These are phyloP conservation scores for Colletotrichum sp. DNA, from an alignment of 2,329 filamentous ascomycete species.

Conservation along the genomic window DNA sequence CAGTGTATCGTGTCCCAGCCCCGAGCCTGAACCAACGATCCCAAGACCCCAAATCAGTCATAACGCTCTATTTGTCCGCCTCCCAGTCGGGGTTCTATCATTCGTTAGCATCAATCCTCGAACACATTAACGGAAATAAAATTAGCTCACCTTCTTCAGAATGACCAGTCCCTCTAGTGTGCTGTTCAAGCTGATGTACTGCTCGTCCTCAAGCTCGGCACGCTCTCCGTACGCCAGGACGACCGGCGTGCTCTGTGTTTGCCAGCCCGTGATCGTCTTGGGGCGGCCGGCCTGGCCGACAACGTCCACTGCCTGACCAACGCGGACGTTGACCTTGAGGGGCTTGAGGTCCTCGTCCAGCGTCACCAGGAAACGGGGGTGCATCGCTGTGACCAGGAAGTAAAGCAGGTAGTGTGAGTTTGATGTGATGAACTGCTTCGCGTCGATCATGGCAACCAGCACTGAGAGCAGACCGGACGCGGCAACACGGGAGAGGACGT, in stretches of 20 bases:
- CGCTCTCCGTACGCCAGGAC: slow-evolving; percentile 93
- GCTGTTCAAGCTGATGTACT: slow-evolving; percentile 91
- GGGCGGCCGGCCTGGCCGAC: slow-evolving; percentile 96
- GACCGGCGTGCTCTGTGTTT: slow-evolving; percentile 99
- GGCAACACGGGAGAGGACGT: slow-evolving; percentile 90
- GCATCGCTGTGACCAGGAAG: slow-evolving; percentile 96
- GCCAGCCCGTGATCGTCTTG: slow-evolving; percentile 99
- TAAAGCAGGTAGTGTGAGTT: slow-evolving; percentile 91
- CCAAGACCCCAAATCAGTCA: background rate
- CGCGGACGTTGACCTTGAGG: slow-evolving; percentile 92
- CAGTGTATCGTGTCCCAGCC: slow-evolving; percentile 22
- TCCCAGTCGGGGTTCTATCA: slow-evolving; percentile 61
- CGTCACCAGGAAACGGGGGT: slow-evolving; percentile 94
- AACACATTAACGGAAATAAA: background rate
- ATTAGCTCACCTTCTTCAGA: slow-evolving; percentile 81
- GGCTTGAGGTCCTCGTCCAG: slow-evolving; percentile 94
- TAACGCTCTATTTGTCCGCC: slow-evolving; percentile 45
- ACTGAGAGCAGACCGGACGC: slow-evolving; percentile 89
- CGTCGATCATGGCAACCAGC: slow-evolving; percentile 91
- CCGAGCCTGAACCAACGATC: slow-evolving; percentile 20
- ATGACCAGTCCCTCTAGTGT: slow-evolving; percentile 95
- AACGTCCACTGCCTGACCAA: slow-evolving; percentile 97
- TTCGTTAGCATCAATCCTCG: background rate
- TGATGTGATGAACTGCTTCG: slow-evolving; percentile 79
- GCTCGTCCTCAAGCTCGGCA: slow-evolving; percentile 95